A percentile compares a stretch with the other conserved stretches of the same genome.
phyloP scores from a whole-genome alignment of 2,329 filamentous ascomycete species.

The Cladosporium sp. region DNA sequence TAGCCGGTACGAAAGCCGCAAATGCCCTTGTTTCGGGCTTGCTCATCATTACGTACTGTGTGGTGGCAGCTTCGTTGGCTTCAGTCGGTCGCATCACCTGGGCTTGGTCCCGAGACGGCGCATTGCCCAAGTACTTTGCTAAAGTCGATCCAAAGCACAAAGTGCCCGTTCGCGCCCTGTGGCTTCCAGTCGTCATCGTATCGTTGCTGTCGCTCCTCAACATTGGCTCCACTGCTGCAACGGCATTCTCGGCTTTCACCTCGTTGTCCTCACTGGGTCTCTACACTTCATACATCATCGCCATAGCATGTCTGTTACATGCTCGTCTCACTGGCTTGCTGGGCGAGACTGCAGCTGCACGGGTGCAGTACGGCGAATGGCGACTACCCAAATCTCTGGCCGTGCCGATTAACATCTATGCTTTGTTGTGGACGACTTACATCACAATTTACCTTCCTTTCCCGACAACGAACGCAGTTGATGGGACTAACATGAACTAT shows the following conservation, averaged over 20 bases:
- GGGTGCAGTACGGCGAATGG: slow-evolving; percentile 14
- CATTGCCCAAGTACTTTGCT: slow-evolving; percentile 14
- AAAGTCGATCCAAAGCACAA: slow-evolving; percentile 12
- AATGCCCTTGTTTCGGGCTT: slow-evolving; percentile 15
- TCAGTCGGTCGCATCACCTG: slow-evolving; percentile 16
- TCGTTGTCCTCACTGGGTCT: slow-evolving; percentile 14
- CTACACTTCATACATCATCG: slow-evolving; percentile 15
- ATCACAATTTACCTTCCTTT: slow-evolving; percentile 26
- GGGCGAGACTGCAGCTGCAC: background rate
- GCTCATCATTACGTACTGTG: slow-evolving; percentile 19
- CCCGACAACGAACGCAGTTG: slow-evolving; percentile 41
- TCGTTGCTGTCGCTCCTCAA: slow-evolving; percentile 15
- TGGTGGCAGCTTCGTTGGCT: slow-evolving; percentile 17
- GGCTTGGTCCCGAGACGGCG: slow-evolving; percentile 18
- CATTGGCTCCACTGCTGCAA: slow-evolving; percentile 12
- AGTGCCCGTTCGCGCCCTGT: slow-evolving; percentile 15
- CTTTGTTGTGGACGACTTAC: slow-evolving; percentile 14
- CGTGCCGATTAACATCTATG: slow-evolving; percentile 13
- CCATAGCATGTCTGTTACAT: slow-evolving; percentile 14
- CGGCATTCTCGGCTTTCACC: slow-evolving; percentile 14
- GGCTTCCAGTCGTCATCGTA: slow-evolving; percentile 13
- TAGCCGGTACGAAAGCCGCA: slow-evolving; percentile 10
- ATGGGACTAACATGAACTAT: slow-evolving; percentile 45
- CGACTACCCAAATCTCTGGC: slow-evolving; percentile 9
- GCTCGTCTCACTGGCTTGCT: slow-evolving; percentile 6